Evolutionary conservation across 176 grass and related monocot genomes (phyloP).

Genomic region (Cenchrus purpureus): DNA sequence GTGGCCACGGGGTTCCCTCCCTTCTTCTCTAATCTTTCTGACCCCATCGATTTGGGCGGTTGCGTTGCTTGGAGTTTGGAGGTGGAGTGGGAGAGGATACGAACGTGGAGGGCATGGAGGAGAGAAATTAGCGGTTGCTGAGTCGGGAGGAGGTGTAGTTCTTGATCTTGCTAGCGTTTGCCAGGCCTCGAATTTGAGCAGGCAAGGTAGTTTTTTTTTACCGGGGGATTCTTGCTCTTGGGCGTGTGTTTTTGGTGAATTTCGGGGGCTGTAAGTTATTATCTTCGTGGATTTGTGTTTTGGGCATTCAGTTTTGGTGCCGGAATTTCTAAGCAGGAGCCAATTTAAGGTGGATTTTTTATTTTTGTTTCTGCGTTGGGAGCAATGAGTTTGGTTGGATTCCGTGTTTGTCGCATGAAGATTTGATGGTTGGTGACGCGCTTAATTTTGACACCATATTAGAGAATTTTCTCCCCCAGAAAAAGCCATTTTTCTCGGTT

Average conservation of each 20-base stretch:
- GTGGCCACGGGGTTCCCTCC: neutral
- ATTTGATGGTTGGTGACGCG: neutral
- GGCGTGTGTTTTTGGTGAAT: neutral
- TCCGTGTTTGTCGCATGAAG: neutral
- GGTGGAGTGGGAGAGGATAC: neutral
- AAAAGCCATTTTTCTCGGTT: slow-evolving; percentile 18
- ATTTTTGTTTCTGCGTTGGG: neutral
- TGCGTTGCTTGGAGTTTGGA: slow-evolving; percentile 9
- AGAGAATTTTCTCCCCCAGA: neutral
- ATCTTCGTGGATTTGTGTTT: neutral
- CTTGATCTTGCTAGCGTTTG: slow-evolving; percentile 15
- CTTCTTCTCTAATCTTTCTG: neutral
- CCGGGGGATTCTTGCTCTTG: neutral
- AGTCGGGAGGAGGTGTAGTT: neutral
- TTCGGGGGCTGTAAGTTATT: neutral
- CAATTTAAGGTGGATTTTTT: neutral
- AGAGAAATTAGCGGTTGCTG: slow-evolving; percentile 20
- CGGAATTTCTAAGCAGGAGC: neutral
- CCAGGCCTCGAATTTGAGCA: slow-evolving; percentile 24
- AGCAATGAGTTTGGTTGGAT: slow-evolving; percentile 27
- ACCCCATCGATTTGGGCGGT: neutral
- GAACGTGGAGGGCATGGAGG: slow-evolving; percentile 17
- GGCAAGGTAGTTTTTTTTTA: slow-evolving; percentile 20
- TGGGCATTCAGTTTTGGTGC: neutral
- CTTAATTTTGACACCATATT: neutral